A percentile compares a stretch with the other conserved stretches of the same genome.
These are phyloP conservation scores for Dioscorea alata DNA, from an alignment of 106 monocot genomes.

Conservation along the genomic window DNA sequence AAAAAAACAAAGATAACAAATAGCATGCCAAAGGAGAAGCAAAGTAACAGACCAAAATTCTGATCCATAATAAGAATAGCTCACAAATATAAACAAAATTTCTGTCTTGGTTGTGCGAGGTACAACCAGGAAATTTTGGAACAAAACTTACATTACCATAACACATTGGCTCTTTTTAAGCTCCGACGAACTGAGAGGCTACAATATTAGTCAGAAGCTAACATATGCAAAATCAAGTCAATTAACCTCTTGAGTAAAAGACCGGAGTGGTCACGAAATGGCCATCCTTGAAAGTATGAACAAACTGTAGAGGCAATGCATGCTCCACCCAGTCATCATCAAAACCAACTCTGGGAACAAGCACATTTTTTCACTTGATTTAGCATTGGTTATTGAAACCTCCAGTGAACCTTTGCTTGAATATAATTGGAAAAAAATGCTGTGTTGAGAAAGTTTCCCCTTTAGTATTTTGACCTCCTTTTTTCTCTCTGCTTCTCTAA, in stretches of 20 bases:
- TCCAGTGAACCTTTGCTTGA: conserved; percentile 59
- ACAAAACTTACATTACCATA: too few relatives aligned
- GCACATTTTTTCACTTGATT: conserved; percentile 82
- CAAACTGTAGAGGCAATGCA: conserved; percentile 74
- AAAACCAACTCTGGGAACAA: conserved; percentile 49
- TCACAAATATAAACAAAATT: too few relatives aligned
- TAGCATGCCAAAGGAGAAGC: too few relatives aligned
- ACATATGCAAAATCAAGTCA: background rate
- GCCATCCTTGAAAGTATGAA: conserved; percentile 74
- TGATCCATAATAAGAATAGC: too few relatives aligned
- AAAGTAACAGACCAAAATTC: too few relatives aligned
- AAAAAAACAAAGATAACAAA: too few relatives aligned
- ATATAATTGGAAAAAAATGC: conserved; percentile 70
- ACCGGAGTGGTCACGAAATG: conserved; percentile 70
- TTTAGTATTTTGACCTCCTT: conserved; percentile 29
- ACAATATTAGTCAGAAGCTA: background rate
- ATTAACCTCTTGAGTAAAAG: conserved; percentile 75
- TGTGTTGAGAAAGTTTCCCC: conserved; percentile 25
- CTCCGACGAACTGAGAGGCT: background rate
- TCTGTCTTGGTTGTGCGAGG: too few relatives aligned
- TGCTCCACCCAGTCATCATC: conserved; percentile 79
- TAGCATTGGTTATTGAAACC: conserved; percentile 80
- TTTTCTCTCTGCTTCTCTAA: conserved; percentile 25
- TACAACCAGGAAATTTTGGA: too few relatives aligned
- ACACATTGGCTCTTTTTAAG: too few relatives aligned